A percentile compares a stretch with the other conserved stretches of the same genome.
phyloP scores from a whole-genome alignment of 2,329 filamentous ascomycete species.

The Venturia carpophila region DNA sequence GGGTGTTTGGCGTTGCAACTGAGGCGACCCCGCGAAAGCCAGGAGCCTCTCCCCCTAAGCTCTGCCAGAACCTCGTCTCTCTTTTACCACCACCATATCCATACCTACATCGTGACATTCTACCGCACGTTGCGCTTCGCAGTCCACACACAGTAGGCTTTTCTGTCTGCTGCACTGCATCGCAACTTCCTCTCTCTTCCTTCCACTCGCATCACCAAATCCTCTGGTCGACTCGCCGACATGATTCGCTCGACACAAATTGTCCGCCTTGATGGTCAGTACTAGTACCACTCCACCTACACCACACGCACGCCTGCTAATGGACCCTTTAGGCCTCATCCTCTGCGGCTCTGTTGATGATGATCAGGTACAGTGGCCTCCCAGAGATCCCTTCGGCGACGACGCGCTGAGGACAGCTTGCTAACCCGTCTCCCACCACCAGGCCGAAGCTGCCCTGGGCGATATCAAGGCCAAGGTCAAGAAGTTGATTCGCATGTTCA shows the following conservation, averaged over 20 bases:
- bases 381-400: constrained; percentile 11
- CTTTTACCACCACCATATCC: neutral
- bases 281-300: constrained; percentile 15
- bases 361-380: constrained; percentile 51
- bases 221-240: neutral
- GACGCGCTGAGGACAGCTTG: constrained; percentile 20
- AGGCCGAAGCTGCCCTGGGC: constrained; percentile 65
- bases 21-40: neutral
- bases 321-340: constrained; percentile 63
- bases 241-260: constrained; percentile 96
- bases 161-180: constrained; percentile 9
- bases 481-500: constrained; percentile 80
- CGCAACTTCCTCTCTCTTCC: neutral
- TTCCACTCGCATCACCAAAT: neutral
- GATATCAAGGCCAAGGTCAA: constrained; percentile 90
- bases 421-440: neutral
- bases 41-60: neutral
- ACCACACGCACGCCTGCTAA: constrained; percentile 19
- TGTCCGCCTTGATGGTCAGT: constrained; percentile 76
- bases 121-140: neutral
- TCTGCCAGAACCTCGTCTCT: neutral
- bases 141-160: neutral
- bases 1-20: neutral
- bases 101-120: constrained; percentile 3
- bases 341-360: constrained; percentile 93